These are phyloP conservation scores for Ochetophila trinervis DNA, from an alignment of 306 rosid species.

Conservation along the genomic window DNA sequence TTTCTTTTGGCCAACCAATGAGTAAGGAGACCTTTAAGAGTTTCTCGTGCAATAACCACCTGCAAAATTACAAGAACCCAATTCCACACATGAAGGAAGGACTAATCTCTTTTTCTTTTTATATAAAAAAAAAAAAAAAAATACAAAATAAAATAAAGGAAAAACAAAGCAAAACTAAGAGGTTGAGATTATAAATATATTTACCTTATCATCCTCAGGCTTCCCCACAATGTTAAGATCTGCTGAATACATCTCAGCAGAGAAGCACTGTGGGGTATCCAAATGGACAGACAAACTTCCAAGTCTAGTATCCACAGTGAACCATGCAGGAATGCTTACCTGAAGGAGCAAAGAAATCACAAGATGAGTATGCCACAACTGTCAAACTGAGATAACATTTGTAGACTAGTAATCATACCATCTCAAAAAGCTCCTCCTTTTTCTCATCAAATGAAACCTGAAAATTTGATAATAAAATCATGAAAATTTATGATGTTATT, in stretches of 20 bases:
- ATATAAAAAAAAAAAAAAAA: not conserved
- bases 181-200: constrained; percentile 13
- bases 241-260: constrained; percentile 95
- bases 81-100: not conserved
- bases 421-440: constrained; percentile 91
- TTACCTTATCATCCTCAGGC: constrained; percentile 98
- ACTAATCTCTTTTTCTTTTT: not conserved
- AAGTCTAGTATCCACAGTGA: constrained; percentile 93
- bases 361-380: constrained; percentile 23
- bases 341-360: constrained; percentile 38
- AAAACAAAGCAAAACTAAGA: constrained; percentile 2
- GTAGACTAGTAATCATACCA: constrained; percentile 47
- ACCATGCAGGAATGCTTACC: constrained; percentile 99
- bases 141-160: constrained; percentile 6
- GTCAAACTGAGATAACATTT: constrained; percentile 15
- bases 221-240: constrained; percentile 88
- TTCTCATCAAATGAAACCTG: constrained; percentile 91
- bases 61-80: constrained; percentile 30
- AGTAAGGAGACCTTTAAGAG: constrained; percentile 92
- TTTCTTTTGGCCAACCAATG: constrained; percentile 84
- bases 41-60: constrained; percentile 95
- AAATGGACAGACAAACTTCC: constrained; percentile 96
- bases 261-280: constrained; percentile 94
- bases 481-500: constrained; percentile 13
- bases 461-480: constrained; percentile 32